These are phyloP conservation scores for Brasilioporus rufonigricans DNA, from an alignment of 768 basidiomycete species.

Conservation along the genomic window DNA sequence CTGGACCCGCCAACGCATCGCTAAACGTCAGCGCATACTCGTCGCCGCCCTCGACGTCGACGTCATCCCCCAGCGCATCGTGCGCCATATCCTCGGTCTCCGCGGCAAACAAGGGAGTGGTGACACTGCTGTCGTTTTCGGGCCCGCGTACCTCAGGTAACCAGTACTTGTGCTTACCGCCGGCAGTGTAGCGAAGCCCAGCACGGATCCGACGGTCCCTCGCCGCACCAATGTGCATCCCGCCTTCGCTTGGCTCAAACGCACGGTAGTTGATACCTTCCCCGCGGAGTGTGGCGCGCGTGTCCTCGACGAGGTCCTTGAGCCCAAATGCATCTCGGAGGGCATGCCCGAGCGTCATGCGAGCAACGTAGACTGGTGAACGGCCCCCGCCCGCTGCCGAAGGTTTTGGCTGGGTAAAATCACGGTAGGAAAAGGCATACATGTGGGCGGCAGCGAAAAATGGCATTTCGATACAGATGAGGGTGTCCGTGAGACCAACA, in stretches of 20 bases:
- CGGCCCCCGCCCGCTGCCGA: conserved; percentile 19
- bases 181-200: conserved; percentile 85
- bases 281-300: conserved; percentile 76
- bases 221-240: conserved; percentile 86
- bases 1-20: conserved; percentile 36
- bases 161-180: conserved; percentile 97
- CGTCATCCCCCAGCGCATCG: conserved; percentile 45
- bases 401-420: conserved; percentile 62
- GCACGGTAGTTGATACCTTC: conserved; percentile 94
- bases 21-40: conserved; percentile 33
- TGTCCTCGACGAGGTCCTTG: conserved; percentile 86
- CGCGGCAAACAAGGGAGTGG: conserved; percentile 68
- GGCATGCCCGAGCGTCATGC: conserved; percentile 87
- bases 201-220: conserved; percentile 86
- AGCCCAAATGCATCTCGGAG: conserved; percentile 85
- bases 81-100: conserved; percentile 68
- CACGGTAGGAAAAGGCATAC: conserved; percentile 90
- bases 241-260: conserved; percentile 94
- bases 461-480: conserved; percentile 98
- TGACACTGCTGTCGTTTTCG: conserved; percentile 53
- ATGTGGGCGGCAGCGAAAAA: conserved; percentile 93
- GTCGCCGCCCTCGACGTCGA: conserved; percentile 35
- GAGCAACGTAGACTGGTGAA: conserved; percentile 62
- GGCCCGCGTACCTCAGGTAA: conserved; percentile 62
- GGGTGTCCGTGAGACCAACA: conserved; percentile 81